A percentile compares a stretch with the other conserved stretches of the same genome.
These are phyloP conservation scores for Rhynchosporium secalis DNA, from an alignment of 2,329 filamentous ascomycete species.

Conservation along the genomic window DNA sequence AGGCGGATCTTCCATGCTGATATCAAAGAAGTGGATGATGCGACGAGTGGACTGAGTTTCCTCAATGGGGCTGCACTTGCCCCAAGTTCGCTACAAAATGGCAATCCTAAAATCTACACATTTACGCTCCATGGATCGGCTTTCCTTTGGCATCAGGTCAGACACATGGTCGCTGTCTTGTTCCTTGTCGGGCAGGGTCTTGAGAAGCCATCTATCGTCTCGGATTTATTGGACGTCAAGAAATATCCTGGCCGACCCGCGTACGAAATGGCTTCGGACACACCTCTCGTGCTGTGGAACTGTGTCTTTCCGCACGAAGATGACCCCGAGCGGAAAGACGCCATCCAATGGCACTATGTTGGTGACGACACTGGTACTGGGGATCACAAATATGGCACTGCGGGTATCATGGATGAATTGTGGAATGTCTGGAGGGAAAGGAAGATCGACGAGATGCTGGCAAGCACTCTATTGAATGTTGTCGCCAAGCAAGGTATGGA, in stretches of 20 bases:
- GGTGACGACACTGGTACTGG: constrained; percentile 62
- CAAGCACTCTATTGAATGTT: constrained; percentile 69
- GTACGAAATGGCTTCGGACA: constrained; percentile 89
- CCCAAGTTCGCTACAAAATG: constrained; percentile 33
- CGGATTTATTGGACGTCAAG: constrained; percentile 70
- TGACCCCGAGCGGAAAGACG: constrained; percentile 51
- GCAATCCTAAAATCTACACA: constrained; percentile 69
- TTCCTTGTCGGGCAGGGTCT: constrained; percentile 90
- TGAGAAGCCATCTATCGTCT: constrained; percentile 72
- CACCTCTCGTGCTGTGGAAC: constrained; percentile 92
- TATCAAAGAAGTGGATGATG: constrained; percentile 67
- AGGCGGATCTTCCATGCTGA: constrained; percentile 77
- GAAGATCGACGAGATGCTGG: constrained; percentile 89
- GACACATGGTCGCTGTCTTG: constrained; percentile 89
- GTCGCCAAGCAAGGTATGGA: constrained; percentile 46
- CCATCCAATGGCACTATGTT: constrained; percentile 75
- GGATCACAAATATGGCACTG: constrained; percentile 61
- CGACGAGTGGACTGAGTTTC: constrained; percentile 56
- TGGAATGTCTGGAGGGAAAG: constrained; percentile 82
- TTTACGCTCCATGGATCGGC: constrained; percentile 88
- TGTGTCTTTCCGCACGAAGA: constrained; percentile 74
- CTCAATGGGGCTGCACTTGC: constrained; percentile 50
- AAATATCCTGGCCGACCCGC: constrained; percentile 74
- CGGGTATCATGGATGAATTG: constrained; percentile 69
- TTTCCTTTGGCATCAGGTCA: constrained; percentile 97